phyloP scores from a whole-genome alignment of 202 grass and related monocot species.

The Brachypodium distachyon region DNA sequence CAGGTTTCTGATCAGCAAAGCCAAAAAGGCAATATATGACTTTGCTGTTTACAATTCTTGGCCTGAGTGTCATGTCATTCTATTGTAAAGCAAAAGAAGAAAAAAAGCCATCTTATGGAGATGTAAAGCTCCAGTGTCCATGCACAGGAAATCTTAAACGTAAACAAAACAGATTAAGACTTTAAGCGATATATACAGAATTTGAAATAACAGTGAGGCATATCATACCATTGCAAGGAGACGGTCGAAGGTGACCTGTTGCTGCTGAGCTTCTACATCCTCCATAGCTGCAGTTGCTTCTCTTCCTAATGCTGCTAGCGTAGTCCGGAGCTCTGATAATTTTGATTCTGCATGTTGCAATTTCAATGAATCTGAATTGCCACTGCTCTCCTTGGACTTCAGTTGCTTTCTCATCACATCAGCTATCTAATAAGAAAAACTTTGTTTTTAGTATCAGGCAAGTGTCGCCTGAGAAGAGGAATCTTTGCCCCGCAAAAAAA shows the following conservation, averaged over 20 bases:
- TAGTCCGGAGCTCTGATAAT: constrained; percentile 75
- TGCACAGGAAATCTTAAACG: neutral
- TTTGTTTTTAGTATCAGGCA: constrained; percentile 16
- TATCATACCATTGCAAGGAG: constrained; percentile 76
- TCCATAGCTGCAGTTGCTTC: constrained; percentile 96
- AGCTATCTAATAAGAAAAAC: constrained; percentile 64
- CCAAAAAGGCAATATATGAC: neutral
- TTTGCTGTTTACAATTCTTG: neutral
- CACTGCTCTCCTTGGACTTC: constrained; percentile 79
- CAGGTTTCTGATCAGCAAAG: neutral
- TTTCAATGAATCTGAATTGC: constrained; percentile 65
- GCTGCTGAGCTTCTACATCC: constrained; percentile 83
- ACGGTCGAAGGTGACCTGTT: constrained; percentile 69
- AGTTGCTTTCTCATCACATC: constrained; percentile 94
- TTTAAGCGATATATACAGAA: constrained; percentile 2
- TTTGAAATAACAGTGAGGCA: constrained; percentile 9
- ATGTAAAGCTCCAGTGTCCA: neutral
- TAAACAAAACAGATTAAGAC: neutral
- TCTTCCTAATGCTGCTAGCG: constrained; percentile 70
- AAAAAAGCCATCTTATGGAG: neutral
- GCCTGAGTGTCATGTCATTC: neutral
- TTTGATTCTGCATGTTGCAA: constrained; percentile 95
- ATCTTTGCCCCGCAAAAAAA: no score
- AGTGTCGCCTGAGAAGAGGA: no score
- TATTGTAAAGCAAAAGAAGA: constrained; percentile 1